Conservation (phyloP, 148 eudicot genomes). For the Amaranthus hypochondriacus region DNA sequence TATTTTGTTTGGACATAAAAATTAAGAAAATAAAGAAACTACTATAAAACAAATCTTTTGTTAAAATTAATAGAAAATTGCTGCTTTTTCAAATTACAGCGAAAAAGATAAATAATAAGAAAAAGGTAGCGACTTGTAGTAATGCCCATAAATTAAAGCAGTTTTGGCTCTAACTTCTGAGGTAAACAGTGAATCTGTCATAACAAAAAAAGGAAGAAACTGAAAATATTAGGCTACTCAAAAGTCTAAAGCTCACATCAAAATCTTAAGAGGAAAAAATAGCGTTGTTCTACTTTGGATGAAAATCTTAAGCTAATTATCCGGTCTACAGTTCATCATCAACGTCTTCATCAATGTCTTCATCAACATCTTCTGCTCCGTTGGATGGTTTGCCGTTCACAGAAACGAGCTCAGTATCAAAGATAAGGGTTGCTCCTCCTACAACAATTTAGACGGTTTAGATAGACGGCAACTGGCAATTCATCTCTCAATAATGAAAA, state of each 20-base stretch:
- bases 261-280: no score
- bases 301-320: constrained; percentile 1
- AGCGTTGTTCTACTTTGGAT: background rate
- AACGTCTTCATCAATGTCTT: constrained; percentile 32
- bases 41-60: no score
- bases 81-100: no score
- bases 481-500: background rate
- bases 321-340: constrained; percentile 45
- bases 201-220: constrained; percentile 3
- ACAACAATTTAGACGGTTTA: constrained; percentile 12
- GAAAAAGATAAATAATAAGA: no score
- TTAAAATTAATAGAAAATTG: no score
- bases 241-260: background rate
- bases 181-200: background rate
- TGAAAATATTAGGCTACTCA: background rate
- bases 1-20: no score
- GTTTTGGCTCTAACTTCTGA: background rate
- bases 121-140: no score
- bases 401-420: constrained; percentile 80
- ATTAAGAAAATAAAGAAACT: no score
- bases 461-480: background rate
- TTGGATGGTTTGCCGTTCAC: constrained; percentile 53
- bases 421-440: constrained; percentile 93
- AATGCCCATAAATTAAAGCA: no score
- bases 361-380: constrained; percentile 19